Evolutionary conservation across 345 rosid species (phyloP).

Genomic region (Eutrema yunnanense): DNA sequence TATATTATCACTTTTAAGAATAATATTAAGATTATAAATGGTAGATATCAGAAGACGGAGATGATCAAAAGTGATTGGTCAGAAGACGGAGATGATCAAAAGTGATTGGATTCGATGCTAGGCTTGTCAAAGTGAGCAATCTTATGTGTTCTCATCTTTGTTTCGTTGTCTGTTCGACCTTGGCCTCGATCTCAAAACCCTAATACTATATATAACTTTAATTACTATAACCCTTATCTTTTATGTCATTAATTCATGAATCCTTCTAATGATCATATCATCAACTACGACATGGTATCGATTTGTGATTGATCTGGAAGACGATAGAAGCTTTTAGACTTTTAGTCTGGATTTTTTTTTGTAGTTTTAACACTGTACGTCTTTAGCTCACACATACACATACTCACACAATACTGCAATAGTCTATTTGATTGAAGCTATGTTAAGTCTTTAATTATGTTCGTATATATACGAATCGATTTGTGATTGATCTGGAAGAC

Average conservation of each 20-base stretch:
- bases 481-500: too few species aligned
- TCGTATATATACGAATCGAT: too few species aligned
- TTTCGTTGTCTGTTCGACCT: conserved; percentile 42
- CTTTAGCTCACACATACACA: neutral
- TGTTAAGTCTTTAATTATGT: too few species aligned
- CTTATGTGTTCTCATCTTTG: conserved; percentile 31
- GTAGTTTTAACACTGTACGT: neutral
- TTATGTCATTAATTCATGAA: neutral
- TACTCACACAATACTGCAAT: neutral
- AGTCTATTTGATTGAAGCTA: too few species aligned
- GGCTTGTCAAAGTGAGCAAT: conserved; percentile 31
- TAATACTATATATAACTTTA: neutral
- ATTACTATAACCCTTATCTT: neutral
- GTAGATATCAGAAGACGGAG: conserved; percentile 16
- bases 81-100: neutral
- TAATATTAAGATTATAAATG: neutral
- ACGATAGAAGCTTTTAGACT: neutral
- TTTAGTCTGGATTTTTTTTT: neutral
- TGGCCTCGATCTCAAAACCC: conserved; percentile 19
- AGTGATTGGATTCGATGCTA: conserved; percentile 31
- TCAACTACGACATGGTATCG: neutral
- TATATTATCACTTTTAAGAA: neutral
- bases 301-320: neutral
- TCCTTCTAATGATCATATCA: conserved; percentile 3
- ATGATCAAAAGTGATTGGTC: conserved; percentile 16